Percentiles rank a stretch among this genome's conserved stretches.
These are phyloP conservation scores for Solanum boliviense DNA, from an alignment of 257 asterid genomes.

Conservation along the genomic window DNA sequence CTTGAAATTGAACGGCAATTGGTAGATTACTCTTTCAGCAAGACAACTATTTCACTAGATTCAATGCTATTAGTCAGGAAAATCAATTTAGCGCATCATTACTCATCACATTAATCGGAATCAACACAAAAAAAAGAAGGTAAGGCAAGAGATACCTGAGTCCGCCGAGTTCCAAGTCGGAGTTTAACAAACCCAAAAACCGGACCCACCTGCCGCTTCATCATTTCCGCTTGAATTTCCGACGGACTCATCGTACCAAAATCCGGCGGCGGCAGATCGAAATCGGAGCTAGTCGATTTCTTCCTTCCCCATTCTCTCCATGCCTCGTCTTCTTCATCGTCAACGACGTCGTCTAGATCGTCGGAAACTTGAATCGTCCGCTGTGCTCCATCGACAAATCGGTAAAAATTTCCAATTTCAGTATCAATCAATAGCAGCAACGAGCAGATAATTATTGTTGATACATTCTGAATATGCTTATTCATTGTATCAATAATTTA, in stretches of 20 bases:
- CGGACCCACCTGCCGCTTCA: constrained; percentile 70
- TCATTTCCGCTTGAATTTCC: constrained; percentile 58
- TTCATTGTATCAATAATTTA: background rate
- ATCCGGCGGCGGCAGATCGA: constrained; percentile 77
- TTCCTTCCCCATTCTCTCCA: constrained; percentile 87
- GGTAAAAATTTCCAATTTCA: constrained; percentile 9
- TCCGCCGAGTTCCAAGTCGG: constrained; percentile 56
- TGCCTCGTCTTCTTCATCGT: constrained; percentile 80
- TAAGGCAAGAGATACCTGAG: constrained; percentile 30
- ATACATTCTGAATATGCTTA: background rate
- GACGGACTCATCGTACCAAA: constrained; percentile 34
- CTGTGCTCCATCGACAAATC: constrained; percentile 28
- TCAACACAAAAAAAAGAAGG: background rate
- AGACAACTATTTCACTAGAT: background rate
- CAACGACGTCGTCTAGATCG: constrained; percentile 83
- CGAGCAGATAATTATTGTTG: background rate
- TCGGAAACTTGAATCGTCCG: constrained; percentile 67
- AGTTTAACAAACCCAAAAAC: constrained; percentile 88
- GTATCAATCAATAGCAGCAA: constrained; percentile 21
- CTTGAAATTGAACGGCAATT: background rate
- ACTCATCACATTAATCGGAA: background rate
- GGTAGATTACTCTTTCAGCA: background rate
- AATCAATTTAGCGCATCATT: background rate
- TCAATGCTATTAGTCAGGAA: background rate
- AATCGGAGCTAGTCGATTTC: constrained; percentile 27